Base-by-base conservation (phyloP, 495 filamentous ascomycete species). In the Pyrenula aspistea region DNA sequence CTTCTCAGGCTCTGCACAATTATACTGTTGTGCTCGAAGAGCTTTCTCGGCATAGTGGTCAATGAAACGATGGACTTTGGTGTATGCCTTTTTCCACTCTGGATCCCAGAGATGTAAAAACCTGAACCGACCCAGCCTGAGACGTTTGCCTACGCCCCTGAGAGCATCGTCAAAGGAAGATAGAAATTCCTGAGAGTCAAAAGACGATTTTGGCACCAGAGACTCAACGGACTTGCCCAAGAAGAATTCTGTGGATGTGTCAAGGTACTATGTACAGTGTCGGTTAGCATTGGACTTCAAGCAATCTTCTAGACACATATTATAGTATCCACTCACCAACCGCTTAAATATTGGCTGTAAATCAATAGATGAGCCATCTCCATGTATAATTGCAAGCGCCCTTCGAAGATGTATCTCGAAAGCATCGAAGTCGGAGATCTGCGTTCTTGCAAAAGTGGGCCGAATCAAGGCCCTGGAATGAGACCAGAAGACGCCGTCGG, bases 401-500 rank as follows among this genome's bases (percentile, higher is more conserved):
- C 78, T 67, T 51, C 76, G 63, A 8, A 79, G 68, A 59, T 78
- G 73, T 12, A 62, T 62, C 56, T 83, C 81, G 53, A 82, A 77
- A 51, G 77, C 69, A 19, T 72, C 70, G 15, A 81, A 63, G 56
- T 83, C 74, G 58, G 69, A 73, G 54, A 79, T 72, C 62, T 81
- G 74, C 55, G 77, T 74, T 10, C 74, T 60, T 0, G 68, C 66
- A 57, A 83, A 83, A 48, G 77, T 73, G 3, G 82, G 80, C 19
- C 78, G 64, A 54, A 85, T 59, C 56, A 83, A 53, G 15, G 70
- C 74, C 0, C 81, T 69, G 0, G 81, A 77, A 62, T 81, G 74
- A 36, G 76, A 66, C 87, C 88, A 92, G 2, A 73, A 73, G 1
- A 70, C 64, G 0, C 87, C 88, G 68, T 92, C 87, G 2, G 78